Percentiles rank a stretch among this genome's conserved stretches.
Conservation (phyloP, 2,329 filamentous ascomycete species). For the Neofusicoccum laricinum region DNA sequence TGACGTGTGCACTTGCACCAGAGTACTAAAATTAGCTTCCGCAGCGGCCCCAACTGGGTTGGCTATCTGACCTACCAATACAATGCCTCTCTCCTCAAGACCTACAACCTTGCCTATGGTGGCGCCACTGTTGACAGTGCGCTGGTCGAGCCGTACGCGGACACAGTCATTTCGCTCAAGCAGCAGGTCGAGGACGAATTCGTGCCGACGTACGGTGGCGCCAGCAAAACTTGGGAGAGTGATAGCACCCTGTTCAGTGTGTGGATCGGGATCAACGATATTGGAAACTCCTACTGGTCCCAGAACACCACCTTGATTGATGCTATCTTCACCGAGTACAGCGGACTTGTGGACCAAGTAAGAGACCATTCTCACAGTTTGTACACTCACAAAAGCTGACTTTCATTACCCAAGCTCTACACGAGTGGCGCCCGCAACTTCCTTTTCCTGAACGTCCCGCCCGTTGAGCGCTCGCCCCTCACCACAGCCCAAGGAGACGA, state of each 20-base stretch:
- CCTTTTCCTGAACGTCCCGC: constrained; percentile 47
- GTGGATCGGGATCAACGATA: constrained; percentile 58
- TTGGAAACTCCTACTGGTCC: constrained; percentile 49
- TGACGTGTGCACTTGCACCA: not conserved
- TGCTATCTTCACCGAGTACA: constrained; percentile 38
- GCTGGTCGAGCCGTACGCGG: constrained; percentile 51
- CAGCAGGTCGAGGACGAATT: constrained; percentile 50
- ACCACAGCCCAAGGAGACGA: constrained; percentile 40
- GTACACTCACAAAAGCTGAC: not conserved
- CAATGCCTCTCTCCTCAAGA: constrained; percentile 45
- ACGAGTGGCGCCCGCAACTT: constrained; percentile 48
- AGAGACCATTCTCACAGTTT: not conserved
- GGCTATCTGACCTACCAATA: constrained; percentile 47
- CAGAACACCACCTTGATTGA: constrained; percentile 33
- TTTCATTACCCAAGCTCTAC: constrained; percentile 33
- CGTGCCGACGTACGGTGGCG: constrained; percentile 39
- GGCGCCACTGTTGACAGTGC: constrained; percentile 53
- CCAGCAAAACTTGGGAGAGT: constrained; percentile 23
- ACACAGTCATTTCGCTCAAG: constrained; percentile 50
- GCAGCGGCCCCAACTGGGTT: constrained; percentile 56
- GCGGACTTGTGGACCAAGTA: constrained; percentile 31
- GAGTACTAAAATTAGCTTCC: not conserved
- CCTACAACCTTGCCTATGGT: constrained; percentile 55
- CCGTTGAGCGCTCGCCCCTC: constrained; percentile 53
- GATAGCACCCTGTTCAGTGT: constrained; percentile 19